Conservation (phyloP, 257 asterid genomes). For the Euphrasia confusa region DNA sequence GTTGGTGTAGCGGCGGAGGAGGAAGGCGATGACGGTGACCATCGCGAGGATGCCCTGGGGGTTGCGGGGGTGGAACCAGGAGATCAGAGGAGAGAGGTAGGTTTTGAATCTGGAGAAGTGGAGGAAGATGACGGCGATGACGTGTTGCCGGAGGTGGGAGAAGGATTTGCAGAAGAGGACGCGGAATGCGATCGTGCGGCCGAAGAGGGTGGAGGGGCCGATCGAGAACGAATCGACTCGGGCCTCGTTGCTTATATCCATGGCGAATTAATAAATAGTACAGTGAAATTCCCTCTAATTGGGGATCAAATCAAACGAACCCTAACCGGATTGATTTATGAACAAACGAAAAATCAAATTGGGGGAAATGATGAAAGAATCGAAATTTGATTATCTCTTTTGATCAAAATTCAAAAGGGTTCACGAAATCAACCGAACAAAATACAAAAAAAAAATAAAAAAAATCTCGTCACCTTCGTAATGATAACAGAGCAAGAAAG, state of each 20-base stretch:
- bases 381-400: background rate
- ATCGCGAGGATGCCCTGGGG: slow-evolving; percentile 85
- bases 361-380: too few species aligned
- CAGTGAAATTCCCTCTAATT: background rate
- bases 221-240: slow-evolving; percentile 76
- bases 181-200: slow-evolving; percentile 77
- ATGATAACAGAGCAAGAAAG: too few species aligned
- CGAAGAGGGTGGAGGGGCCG: slow-evolving; percentile 80
- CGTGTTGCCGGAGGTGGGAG: slow-evolving; percentile 55
- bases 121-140: slow-evolving; percentile 34
- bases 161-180: slow-evolving; percentile 79
- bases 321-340: background rate
- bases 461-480: too few species aligned
- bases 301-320: too few species aligned
- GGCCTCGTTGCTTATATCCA: slow-evolving; percentile 96
- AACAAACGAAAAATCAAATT: slow-evolving; percentile 10
- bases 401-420: background rate
- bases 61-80: slow-evolving; percentile 88
- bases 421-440: background rate
- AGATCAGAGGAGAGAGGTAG: slow-evolving; percentile 51
- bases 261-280: slow-evolving; percentile 15
- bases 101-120: slow-evolving; percentile 35
- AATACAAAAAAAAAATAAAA: too few species aligned
- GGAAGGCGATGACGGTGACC: slow-evolving; percentile 70
- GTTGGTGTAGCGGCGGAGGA: slow-evolving; percentile 67